Percentiles rank a stretch among this genome's conserved stretches.
Conservation (phyloP, 345 rosid genomes). For the Microthlaspi erraticum region DNA sequence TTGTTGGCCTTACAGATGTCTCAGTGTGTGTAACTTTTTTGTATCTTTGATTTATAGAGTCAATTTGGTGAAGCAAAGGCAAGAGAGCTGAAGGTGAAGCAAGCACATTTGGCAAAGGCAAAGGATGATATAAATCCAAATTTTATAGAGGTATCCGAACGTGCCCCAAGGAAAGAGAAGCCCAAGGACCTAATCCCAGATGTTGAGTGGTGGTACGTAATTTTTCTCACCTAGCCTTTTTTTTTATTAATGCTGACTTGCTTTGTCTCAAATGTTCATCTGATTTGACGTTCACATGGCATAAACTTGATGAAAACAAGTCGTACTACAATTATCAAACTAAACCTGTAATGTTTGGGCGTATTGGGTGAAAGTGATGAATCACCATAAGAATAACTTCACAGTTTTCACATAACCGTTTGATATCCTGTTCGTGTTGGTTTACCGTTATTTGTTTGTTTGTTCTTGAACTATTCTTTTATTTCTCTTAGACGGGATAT, state of each 20-base stretch:
- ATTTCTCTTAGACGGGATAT: neutral
- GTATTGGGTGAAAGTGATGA: constrained; percentile 3
- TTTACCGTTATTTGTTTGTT: constrained; percentile 2
- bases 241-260: constrained; percentile 21
- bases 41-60: constrained; percentile 53
- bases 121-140: constrained; percentile 93
- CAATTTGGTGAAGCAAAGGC: constrained; percentile 97
- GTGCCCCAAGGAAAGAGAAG: constrained; percentile 77
- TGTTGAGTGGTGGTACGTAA: constrained; percentile 94
- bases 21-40: constrained; percentile 16
- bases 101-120: constrained; percentile 88
- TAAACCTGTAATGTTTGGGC: neutral
- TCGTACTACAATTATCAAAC: constrained; percentile 18
- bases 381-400: neutral
- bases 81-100: constrained; percentile 88
- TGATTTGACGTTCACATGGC: constrained; percentile 7
- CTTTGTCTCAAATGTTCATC: constrained; percentile 10
- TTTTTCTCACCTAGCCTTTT: constrained; percentile 14
- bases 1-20: constrained; percentile 33
- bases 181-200: constrained; percentile 83
- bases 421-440: constrained; percentile 6
- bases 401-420: neutral
- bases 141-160: constrained; percentile 87
- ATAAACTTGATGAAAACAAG: constrained; percentile 16
- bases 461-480: neutral